Evolutionary conservation across 257 asterid species (phyloP), one percentile per base, ranked within the genome.

Genomic region (Forsythia viridissima): DNA sequence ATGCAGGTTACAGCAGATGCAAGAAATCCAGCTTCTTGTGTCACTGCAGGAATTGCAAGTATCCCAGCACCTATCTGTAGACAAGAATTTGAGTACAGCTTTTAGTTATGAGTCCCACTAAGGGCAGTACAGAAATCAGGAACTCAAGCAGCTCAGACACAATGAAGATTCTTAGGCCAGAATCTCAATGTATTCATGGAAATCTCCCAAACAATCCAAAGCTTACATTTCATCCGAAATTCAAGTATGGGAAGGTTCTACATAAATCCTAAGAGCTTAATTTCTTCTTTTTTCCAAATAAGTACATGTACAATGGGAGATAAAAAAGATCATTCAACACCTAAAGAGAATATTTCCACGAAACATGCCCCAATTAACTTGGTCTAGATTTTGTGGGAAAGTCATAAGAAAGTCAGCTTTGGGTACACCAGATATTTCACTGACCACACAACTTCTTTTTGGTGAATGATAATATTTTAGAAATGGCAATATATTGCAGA

Each of bases 21-120:
- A 70, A 92, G 82, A 84, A 94, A 94, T 76, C 98, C 98, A 84
- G 98, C 68, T 83, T 94, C 97, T 88, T 89, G 97, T n/a, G 98
- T 94, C 79, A 94, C 97, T 52, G 98, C 94, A 70, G 98, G 98
- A 86, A 94, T 91, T 40, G 98, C 98, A 72, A 94, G 97, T 82
- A 94, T 92, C 59, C 98, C 97, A 37, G 98, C 98, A 52, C 98
- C 98, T 72, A 94, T 83, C 97, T 94, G 77, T 86, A 21, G 59
- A 69, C 46, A 65, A 65, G 9, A 75, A 21, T 43, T 30, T 30
- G 10, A 65, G 73, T 63, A 41, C 61, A 20, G n/a, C 4, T 51
- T 12, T 51, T 11, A 7, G 59, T 30, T 40, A 55, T 10, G 38
- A 41, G 15, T 72, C 59, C 65, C 82, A 63, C 55, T 65, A 74